Evolutionary conservation across 2,329 filamentous ascomycete genomes (phyloP), one percentile per base, ranked within the genome.

Genomic region (Juglanconis sp.): DNA sequence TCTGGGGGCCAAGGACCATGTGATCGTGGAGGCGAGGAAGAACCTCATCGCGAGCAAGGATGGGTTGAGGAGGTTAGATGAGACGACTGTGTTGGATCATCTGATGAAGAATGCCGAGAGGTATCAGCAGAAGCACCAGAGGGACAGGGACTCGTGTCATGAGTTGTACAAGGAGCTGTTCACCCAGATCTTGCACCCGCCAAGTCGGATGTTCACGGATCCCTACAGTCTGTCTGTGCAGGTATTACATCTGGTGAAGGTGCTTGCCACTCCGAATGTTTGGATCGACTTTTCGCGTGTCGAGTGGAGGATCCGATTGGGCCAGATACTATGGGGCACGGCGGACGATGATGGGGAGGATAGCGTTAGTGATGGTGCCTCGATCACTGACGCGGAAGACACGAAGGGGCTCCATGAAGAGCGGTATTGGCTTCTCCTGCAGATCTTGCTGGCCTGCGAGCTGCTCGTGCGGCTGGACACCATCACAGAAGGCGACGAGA

Each of bases 251-350:
- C 74, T 92, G 17, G 79, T 91, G 50, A 85, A 85, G 68, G 82
- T 88, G 9, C 78, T 92, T 49, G 83, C 82, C 0, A 76, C 84
- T 7, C 80, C 86, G 57, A 87, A 88, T 59, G 82, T 90, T 50
- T 92, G 89, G 89, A 81, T 89, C 55, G 88, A 92, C 71, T 89
- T 92, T 65, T 88, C 87, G 24, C 80, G 87, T 36, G 86, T 91
- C 6, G 88, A 91, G 69, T 91, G 88, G 88, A 82, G 89, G 42
- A 88, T 92, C 60, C 80, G 87, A 11, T 77, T 92, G 1, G 89
- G 89, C 6, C 88, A 91, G 72, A 80, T 91, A 47, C 73, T 92
- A 2, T 92, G 88, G 88, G 86, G 82, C 15, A 74, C 77, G 15
- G 73, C 77, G 5, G 69, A 78, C 32, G 81, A 82, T 38, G 81